These are phyloP conservation scores for Nakazawaea populi DNA, from an alignment of 805 yeast genomes.

Conservation along the genomic window DNA sequence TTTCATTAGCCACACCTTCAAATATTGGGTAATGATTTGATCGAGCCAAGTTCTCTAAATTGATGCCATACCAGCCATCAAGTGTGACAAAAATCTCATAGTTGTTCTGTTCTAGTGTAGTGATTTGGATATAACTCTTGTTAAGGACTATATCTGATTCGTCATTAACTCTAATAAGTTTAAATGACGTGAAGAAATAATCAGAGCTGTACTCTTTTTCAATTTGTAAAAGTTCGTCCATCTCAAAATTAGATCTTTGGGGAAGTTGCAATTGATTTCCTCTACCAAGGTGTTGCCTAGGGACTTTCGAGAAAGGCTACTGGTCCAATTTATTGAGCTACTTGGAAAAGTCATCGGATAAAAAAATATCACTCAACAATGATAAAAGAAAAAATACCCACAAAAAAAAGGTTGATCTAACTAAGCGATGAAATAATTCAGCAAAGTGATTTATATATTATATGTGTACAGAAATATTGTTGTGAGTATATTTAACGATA, in stretches of 20 bases:
- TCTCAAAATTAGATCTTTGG: not conserved
- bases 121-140: not conserved
- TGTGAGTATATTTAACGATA: no score
- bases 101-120: conserved; percentile 14
- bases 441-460: not conserved
- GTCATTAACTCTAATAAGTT: not conserved
- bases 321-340: no score
- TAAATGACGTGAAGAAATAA: conserved; percentile 1
- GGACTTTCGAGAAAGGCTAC: no score
- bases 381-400: no score
- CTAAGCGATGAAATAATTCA: no score
- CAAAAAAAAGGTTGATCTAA: no score
- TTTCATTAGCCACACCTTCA: conserved; percentile 19
- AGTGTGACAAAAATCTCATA: conserved; percentile 15
- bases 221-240: conserved; percentile 4
- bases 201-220: not conserved
- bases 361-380: not conserved
- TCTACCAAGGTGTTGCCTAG: no score
- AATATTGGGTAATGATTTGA: conserved; percentile 20
- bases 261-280: no score
- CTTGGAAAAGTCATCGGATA: no score
- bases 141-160: conserved; percentile 1
- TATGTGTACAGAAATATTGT: not conserved
- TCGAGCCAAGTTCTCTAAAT: not conserved
- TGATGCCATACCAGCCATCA: conserved; percentile 21